Evolutionary conservation across 495 filamentous ascomycete species (phyloP).

Genomic region (Alectoria sarmentosa): DNA sequence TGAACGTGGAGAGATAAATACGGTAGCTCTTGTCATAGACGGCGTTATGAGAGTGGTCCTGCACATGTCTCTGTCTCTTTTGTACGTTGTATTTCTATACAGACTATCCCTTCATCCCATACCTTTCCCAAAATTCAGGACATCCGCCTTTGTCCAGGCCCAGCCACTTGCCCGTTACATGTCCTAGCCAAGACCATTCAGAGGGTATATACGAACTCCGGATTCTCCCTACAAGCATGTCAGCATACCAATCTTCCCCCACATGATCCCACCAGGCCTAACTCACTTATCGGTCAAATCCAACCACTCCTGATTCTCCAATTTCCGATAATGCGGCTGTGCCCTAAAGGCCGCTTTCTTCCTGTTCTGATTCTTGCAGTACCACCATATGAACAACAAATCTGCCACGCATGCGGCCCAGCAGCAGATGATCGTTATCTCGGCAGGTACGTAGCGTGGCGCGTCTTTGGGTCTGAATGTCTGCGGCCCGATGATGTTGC

Average conservation of each 20-base stretch:
- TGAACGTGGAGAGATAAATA: background rate
- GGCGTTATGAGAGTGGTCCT: background rate
- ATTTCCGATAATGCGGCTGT: slow-evolving; percentile 50
- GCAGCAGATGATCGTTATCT: slow-evolving; percentile 63
- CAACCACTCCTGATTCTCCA: slow-evolving; percentile 62
- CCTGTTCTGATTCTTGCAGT: slow-evolving; percentile 53
- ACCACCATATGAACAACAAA: slow-evolving; percentile 55
- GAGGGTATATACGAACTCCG: slow-evolving; percentile 36
- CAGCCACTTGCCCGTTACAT: background rate
- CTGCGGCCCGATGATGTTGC: slow-evolving; percentile 54
- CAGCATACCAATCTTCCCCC: background rate
- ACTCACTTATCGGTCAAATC: slow-evolving; percentile 47
- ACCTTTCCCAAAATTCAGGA: background rate
- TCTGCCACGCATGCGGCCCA: slow-evolving; percentile 48
- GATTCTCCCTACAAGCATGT: slow-evolving; percentile 30
- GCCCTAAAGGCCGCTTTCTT: slow-evolving; percentile 50
- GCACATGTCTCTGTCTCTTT: background rate
- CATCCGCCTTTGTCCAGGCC: background rate
- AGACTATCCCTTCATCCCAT: background rate
- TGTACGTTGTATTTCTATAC: background rate
- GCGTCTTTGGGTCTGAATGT: slow-evolving; percentile 53
- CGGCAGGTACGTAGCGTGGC: slow-evolving; percentile 58
- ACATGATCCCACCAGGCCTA: background rate
- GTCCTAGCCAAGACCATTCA: background rate
- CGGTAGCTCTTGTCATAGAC: too few relatives aligned